A percentile compares a stretch with the other conserved stretches of the same genome.
phyloP scores from a whole-genome alignment of 2,329 filamentous ascomycete species.

The Cercospora sp. region DNA sequence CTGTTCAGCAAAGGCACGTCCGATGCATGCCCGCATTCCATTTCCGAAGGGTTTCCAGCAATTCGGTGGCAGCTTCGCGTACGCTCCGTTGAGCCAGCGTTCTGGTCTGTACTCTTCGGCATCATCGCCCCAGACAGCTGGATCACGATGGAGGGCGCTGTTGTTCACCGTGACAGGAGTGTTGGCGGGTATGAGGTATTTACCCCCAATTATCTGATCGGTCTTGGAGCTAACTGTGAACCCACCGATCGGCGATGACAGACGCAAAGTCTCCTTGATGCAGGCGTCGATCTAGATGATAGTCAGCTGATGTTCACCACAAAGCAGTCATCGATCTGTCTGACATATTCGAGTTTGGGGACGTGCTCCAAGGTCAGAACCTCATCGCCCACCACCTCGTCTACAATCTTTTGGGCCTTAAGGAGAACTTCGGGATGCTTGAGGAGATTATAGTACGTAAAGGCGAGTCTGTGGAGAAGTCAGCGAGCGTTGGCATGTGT shows the following conservation, averaged over 20 bases:
- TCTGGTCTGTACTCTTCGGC: constrained; percentile 49
- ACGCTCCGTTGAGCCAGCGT: constrained; percentile 49
- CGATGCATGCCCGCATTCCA: constrained; percentile 55
- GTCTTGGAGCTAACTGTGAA: constrained; percentile 29
- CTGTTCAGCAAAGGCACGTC: constrained; percentile 57
- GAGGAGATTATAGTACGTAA: constrained; percentile 54
- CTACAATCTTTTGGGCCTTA: constrained; percentile 56
- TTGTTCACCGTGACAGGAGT: constrained; percentile 39
- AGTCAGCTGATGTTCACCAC: neutral
- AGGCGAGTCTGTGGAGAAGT: constrained; percentile 31
- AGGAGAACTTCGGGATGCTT: constrained; percentile 53
- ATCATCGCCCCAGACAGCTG: constrained; percentile 48
- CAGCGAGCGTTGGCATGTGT: neutral
- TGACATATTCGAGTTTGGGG: constrained; percentile 51
- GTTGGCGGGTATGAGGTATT: constrained; percentile 41
- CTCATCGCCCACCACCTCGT: constrained; percentile 51
- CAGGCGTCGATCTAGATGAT: constrained; percentile 50
- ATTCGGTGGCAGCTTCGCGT: constrained; percentile 44
- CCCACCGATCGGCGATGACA: constrained; percentile 43
- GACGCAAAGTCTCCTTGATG: constrained; percentile 58
- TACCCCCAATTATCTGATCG: constrained; percentile 36
- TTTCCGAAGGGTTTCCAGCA: constrained; percentile 58
- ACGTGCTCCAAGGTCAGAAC: constrained; percentile 53
- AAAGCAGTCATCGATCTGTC: neutral
- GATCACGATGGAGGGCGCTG: constrained; percentile 45